Evolutionary conservation across 129 eudicot genomes (phyloP).

Genomic region (Mikania micrantha): DNA sequence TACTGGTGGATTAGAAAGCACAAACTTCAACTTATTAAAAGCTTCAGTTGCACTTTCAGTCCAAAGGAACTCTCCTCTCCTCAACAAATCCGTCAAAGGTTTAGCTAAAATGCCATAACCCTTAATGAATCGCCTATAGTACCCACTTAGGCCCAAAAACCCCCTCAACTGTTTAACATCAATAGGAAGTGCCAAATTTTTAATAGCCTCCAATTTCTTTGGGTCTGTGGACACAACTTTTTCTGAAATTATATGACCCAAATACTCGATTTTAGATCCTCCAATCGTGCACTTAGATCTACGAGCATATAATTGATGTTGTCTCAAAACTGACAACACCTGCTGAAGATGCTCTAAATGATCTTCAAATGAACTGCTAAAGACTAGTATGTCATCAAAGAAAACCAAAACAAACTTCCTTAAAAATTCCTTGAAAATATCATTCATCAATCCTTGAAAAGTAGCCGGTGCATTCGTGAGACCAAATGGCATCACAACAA

Average conservation of each 20-base stretch:
- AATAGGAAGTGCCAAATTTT: not conserved
- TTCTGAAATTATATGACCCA: not conserved
- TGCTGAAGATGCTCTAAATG: not conserved
- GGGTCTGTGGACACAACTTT: not conserved
- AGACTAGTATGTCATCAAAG: not conserved
- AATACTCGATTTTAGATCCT: not conserved
- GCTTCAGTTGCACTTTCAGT: not conserved
- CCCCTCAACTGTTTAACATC: not conserved
- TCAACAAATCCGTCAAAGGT: not conserved
- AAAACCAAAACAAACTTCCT: not conserved
- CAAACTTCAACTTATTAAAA: not conserved
- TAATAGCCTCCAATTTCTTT: not conserved
- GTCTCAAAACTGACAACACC: not conserved
- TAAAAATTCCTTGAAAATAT: not conserved
- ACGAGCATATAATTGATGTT: not conserved
- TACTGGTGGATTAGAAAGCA: not conserved
- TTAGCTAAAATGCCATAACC: not conserved
- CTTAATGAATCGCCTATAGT: not conserved
- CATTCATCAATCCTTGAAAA: not conserved
- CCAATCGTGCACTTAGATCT: not conserved
- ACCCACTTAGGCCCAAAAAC: not conserved
- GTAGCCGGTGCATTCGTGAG: not conserved
- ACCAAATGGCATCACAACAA: not conserved
- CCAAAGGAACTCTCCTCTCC: not conserved
- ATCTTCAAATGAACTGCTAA: not conserved